Evolutionary conservation across 129 eudicot genomes (phyloP), one percentile per base, ranked within the genome.

Genomic region (Chrysanthemum seticuspe): DNA sequence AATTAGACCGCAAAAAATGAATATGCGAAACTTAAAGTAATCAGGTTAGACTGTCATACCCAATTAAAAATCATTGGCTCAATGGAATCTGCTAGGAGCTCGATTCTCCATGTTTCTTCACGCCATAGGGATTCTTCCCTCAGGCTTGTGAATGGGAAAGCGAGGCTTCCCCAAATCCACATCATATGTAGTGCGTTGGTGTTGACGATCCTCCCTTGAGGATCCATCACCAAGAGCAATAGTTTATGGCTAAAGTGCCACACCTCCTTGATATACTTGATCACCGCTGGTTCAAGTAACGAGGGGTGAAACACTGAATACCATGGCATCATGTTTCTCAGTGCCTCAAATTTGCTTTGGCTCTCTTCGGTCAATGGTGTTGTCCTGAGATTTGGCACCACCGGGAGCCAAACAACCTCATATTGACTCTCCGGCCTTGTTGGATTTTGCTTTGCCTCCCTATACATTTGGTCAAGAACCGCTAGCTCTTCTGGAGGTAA

Each of bases 131-230:
- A 82, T 67, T 81, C 87, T 78, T 90, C 99, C 72, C 84, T 84
- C 5, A 53, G 34, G 80, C 79, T 85, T 1, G 96, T 84, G 77
- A 94, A 94, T 8, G 83, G 96, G 86, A 82, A 90, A 72, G 87
- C 97, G 66, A 72, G 13, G 61, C 87, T 75, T 13, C 91, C 99
- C 99, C 99, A 95, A 71, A 95, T 95, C 97, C 94, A 90, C 87
- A 90, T 84, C 98, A 89, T 87, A 49, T 91, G 89, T 34, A 87
- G 69, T 0, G 97, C 93, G 57, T 94, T 85, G 6, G 63, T 74
- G 80, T 88, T 88, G 10, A 87, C 86, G 8, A 85, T 86, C 73
- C 74, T 80, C 15, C 99, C 97, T 27, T 85, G 94, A 18, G 96
- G 96, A 73, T 90, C 97, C 81, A 95, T 69, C 62, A 88, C 99